phyloP scores from a whole-genome alignment of 495 filamentous ascomycete genomes.

The Aspergillus affinis region DNA sequence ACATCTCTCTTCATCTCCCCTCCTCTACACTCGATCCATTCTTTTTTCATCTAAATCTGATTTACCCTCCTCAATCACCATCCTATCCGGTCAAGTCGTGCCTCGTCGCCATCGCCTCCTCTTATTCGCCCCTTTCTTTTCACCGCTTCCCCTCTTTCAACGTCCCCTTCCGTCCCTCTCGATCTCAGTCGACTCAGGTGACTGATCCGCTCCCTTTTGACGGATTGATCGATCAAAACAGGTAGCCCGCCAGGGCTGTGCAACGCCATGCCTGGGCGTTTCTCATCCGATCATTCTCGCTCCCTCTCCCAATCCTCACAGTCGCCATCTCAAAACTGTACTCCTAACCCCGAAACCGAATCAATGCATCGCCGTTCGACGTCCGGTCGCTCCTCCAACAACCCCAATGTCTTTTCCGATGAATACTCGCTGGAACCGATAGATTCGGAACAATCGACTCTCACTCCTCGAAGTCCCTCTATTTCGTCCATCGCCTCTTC shows the following conservation, averaged over 20 bases:
- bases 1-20: slow-evolving; percentile 5
- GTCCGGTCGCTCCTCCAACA: slow-evolving; percentile 37
- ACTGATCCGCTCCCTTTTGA: slow-evolving; percentile 14
- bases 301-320: slow-evolving; percentile 41
- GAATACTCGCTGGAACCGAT: slow-evolving; percentile 51
- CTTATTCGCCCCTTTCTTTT: slow-evolving; percentile 11
- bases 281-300: slow-evolving; percentile 45
- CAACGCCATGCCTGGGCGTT: slow-evolving; percentile 47
- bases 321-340: slow-evolving; percentile 24
- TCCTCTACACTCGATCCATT: slow-evolving; percentile 5
- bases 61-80: not conserved
- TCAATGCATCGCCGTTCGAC: slow-evolving; percentile 35
- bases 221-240: slow-evolving; percentile 24
- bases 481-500: slow-evolving; percentile 37
- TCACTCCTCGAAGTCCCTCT: slow-evolving; percentile 33
- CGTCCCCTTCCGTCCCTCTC: slow-evolving; percentile 12
- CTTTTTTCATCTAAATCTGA: slow-evolving; percentile 11
- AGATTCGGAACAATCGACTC: slow-evolving; percentile 35
- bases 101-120: not conserved
- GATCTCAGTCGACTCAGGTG: slow-evolving; percentile 19
- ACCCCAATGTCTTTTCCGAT: slow-evolving; percentile 55
- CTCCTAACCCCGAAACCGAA: slow-evolving; percentile 29
- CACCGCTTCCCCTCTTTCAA: slow-evolving; percentile 10
- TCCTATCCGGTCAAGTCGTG: not conserved
- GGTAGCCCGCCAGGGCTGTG: slow-evolving; percentile 48